These are phyloP conservation scores for Tranzscheliella williamsii DNA, from an alignment of 1,284 basidiomycete species.

Conservation along the genomic window DNA sequence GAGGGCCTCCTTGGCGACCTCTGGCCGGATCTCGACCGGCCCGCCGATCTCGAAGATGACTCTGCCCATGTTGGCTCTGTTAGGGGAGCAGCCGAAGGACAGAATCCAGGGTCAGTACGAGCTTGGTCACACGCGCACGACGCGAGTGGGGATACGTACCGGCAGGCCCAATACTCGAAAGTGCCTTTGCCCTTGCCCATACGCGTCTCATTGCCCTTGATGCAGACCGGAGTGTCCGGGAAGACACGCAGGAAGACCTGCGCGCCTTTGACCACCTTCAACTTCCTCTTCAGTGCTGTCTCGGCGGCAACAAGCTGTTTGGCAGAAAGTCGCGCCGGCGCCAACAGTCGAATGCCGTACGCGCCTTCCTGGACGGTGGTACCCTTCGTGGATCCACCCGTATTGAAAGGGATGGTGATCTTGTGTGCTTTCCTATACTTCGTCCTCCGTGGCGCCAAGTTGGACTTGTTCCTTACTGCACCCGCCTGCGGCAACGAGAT, in stretches of 20 bases:
- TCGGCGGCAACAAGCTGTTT: slow-evolving; percentile 87
- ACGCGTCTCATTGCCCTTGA: slow-evolving; percentile 98
- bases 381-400: slow-evolving; percentile 87
- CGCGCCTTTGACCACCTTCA: slow-evolving; percentile 86
- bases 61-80: slow-evolving; percentile 83
- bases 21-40: slow-evolving; percentile 77
- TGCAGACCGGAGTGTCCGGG: slow-evolving; percentile 94
- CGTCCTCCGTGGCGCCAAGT: slow-evolving; percentile 79
- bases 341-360: slow-evolving; percentile 87
- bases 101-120: background rate
- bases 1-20: slow-evolving; percentile 87
- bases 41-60: slow-evolving; percentile 96
- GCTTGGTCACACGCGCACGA: no score
- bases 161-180: slow-evolving; percentile 95
- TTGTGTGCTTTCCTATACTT: slow-evolving; percentile 86
- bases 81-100: background rate
- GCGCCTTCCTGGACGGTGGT: slow-evolving; percentile 89
- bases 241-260: slow-evolving; percentile 89
- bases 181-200: slow-evolving; percentile 99
- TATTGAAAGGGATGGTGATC: slow-evolving; percentile 68
- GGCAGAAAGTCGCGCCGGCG: slow-evolving; percentile 81
- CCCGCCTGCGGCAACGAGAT: slow-evolving; percentile 3
- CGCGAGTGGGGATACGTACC: slow-evolving; percentile 66
- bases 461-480: slow-evolving; percentile 64
- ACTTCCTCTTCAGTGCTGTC: slow-evolving; percentile 84